Evolutionary conservation across 768 basidiomycete species (phyloP), one percentile per base, ranked within the genome.

Genomic region (Boletus pseudopeckii): DNA sequence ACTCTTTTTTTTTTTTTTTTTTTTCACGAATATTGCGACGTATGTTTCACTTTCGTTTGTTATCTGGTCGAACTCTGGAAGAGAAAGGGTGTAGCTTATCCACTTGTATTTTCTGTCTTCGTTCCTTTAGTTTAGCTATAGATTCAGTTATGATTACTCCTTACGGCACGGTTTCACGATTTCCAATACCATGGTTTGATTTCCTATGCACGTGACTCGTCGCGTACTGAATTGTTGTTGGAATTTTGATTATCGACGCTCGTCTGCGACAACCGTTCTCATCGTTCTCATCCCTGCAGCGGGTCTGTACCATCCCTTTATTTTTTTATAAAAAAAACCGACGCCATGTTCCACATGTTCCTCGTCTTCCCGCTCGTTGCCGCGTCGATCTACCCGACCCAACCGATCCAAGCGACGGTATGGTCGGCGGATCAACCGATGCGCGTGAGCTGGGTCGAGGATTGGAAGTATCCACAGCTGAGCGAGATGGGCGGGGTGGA

Each of bases 401-500:
- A 73, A 15, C 84, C 84, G 4, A 55, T 77, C 15, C 68, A 77
- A 32, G 69, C 63, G 18, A 80, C 82, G 0, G 71, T 75, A 3
- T 77, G 77, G 55, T 61, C 64, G 30, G 72, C 78, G 34, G 83
- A 81, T 9, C 66, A 73, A 39, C 67, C 72, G 5, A 72, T 72
- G 22, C 38, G 62, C 9, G 62, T 84, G 4, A 74, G 64, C 4
- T 87, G 85, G 85, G 66, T 64, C 36, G 82, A 86, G 38, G 77
- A 82, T 41, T 63, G 67, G 7, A 63, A 42, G 1, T 56, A 57
- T 8, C 84, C 85, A 0, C 59, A 61, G 20, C 54, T 85, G 7
- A 49, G 51, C 32, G 63, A 75, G 13, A 75, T 82, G 68, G 76
- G 78, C 1, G 54, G 57, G 1, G 48, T 83, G 24, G 66, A 66